Evolutionary conservation across 2,329 filamentous ascomycete genomes (phyloP), one percentile per base, ranked within the genome.

Genomic region (Ophiostoma ips): DNA sequence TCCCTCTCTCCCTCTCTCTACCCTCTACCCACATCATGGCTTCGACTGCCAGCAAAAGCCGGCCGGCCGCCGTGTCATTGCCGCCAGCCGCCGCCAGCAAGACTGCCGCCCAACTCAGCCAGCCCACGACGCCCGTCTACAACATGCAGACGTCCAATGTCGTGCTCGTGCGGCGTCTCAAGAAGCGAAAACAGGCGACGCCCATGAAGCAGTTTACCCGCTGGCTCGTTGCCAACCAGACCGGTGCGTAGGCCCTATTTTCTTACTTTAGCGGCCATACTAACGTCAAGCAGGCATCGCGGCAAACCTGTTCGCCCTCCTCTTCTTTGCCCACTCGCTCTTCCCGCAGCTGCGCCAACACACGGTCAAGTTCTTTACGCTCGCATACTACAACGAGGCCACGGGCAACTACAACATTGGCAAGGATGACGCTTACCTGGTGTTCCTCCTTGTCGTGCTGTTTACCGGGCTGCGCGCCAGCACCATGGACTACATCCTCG

Each of bases 391-490:
- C 66, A 85, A 90, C 62, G 67, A 78, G 0, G 62, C 70, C 8
- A 79, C 80, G 1, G 81, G 78, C 41, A 68, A 76, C 53, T 96
- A 95, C 65, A 77, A 77, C 44, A 76, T 83, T 57, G 90, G 92
- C 54, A 75, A 73, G 63, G 82, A 94, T 61, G 92, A 98, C 66
- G 69, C 79, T 55, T 84, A 83, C 63, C 78, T 89, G 60, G 81
- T 95, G 44, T 63, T 76, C 11, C 83, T 84, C 61, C 90, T 83
- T 71, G 77, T 94, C 57, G 73, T 95, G 50, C 75, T 88, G 50
- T 89, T 95, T 63, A 95, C 87, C 2, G 89, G 85, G 19, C 72
- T 95, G 48, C 83, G 92, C 52, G 89, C 87, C 36, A 80, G 79
- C 48, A 72, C 78, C 51, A 94, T 96, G 79, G 89, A 95, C 63